phyloP scores from a whole-genome alignment of 176 grass and related monocot genomes.

The Eleusine coracana region DNA sequence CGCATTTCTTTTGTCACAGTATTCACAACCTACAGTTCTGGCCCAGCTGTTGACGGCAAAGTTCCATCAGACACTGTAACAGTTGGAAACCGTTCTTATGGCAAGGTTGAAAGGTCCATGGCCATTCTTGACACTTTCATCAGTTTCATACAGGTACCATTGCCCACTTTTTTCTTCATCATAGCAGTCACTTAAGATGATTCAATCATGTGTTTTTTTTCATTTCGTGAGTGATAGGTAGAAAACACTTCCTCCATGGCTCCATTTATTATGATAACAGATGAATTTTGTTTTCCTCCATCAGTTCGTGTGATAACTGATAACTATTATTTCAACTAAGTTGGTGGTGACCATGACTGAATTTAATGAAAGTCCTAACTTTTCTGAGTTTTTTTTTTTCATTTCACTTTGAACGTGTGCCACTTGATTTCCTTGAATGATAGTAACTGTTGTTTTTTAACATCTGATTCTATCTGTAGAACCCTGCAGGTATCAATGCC shows the following conservation, averaged over 20 bases:
- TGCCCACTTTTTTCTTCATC: slow-evolving; percentile 15
- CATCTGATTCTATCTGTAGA: slow-evolving; percentile 81
- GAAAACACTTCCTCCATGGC: neutral
- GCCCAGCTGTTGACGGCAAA: slow-evolving; percentile 43
- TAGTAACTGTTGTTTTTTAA: slow-evolving; percentile 45
- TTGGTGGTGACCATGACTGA: neutral
- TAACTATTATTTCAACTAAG: neutral
- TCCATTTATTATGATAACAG: neutral
- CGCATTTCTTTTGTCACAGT: slow-evolving; percentile 78
- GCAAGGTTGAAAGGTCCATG: slow-evolving; percentile 70
- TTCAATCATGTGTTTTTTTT: neutral
- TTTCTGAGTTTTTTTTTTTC: slow-evolving; percentile 8
- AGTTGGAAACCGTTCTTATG: slow-evolving; percentile 71
- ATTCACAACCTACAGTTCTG: slow-evolving; percentile 70
- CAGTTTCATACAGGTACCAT: slow-evolving; percentile 77
- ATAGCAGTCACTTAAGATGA: neutral
- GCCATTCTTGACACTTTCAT: slow-evolving; percentile 71
- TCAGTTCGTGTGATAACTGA: slow-evolving; percentile 14
- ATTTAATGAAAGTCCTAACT: neutral
- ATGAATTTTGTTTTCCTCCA: neutral
- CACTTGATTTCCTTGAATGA: slow-evolving; percentile 1
- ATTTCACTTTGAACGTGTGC: slow-evolving; percentile 10
- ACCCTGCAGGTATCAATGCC: slow-evolving; percentile 85
- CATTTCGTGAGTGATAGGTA: neutral
- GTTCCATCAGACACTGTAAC: slow-evolving; percentile 52